Evolutionary conservation across 176 grass and related monocot species (phyloP).

Genomic region (Aegilops speltoides): DNA sequence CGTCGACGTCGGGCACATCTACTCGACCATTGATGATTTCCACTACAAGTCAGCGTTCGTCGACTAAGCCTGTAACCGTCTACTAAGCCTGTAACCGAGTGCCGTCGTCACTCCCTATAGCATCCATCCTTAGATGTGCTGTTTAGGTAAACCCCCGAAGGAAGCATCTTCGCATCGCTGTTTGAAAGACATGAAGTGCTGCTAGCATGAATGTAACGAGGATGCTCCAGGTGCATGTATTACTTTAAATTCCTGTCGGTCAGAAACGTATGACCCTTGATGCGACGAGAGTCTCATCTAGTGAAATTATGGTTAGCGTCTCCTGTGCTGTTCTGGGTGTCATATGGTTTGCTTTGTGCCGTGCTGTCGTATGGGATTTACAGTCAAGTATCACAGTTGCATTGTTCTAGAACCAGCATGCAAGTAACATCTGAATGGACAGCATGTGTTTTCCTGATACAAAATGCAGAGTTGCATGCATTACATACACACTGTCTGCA

Average conservation of each 20-base stretch:
- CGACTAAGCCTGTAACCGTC: constrained; percentile 4
- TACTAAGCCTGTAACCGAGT: constrained; percentile 13
- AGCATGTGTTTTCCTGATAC: no score
- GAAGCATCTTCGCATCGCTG: background rate
- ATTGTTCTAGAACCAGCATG: no score
- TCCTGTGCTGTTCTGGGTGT: background rate
- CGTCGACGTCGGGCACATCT: constrained; percentile 56
- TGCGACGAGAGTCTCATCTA: background rate
- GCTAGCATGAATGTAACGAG: background rate
- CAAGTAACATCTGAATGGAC: no score
- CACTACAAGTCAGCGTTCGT: constrained; percentile 66
- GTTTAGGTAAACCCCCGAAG: background rate
- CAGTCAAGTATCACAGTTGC: no score
- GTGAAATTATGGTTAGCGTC: background rate
- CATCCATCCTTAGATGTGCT: background rate
- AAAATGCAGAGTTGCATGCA: no score
- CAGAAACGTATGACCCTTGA: background rate
- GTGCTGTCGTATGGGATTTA: no score
- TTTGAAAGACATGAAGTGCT: background rate
- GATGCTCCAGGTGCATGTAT: background rate
- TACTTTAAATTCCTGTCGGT: background rate
- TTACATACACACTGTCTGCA: no score
- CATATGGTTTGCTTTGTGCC: no score
- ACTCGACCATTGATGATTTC: constrained; percentile 81
- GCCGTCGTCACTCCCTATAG: background rate